Evolutionary conservation across 768 basidiomycete genomes (phyloP), one percentile per base, ranked within the genome.

Genomic region (Tubosaeta sp.): DNA sequence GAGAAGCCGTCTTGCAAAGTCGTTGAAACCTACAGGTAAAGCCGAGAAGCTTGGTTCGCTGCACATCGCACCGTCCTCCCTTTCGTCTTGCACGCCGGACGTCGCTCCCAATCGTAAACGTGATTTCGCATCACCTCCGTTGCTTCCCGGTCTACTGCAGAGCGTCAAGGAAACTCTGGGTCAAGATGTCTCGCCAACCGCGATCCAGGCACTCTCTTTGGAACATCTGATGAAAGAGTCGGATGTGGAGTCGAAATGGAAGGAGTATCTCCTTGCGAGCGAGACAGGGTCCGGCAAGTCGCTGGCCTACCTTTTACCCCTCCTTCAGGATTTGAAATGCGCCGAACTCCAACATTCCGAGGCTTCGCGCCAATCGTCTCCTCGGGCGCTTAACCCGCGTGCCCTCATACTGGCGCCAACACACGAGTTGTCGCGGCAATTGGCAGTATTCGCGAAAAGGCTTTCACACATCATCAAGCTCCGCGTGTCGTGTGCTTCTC

Each of bases 271-370:
- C 6, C 76, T 95, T 1, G 93, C 91, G 0, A 85, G 88, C 0
- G 92, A 95, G 68, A 95, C 91, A 0, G 93, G 94, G 14, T 92
- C 91, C 0, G 93, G 92, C 1, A 95, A 95, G 72, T 92, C 88
- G 2, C 80, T 95, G 27, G 93, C 94, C 1, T 95, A 94, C 67
- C 79, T 95, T 39, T 77, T 95, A 6, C 93, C 93, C 0, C 68
- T 95, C 49, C 75, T 95, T 2, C 88, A 95, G 57, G 72, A 78
- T 56, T 73, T 95, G 64, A 95, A 95, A 66, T 64, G 71, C 44
- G 73, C 79, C 3, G 91, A 95, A 64, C 50, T 72, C 13, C 50
- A 56, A 38, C 52, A 41, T 25, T 22, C 58, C 31, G 26, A 19
- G 10, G 49, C 47, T n/a, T 38, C 49, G 9, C 43, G 33, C 50